Conservation (phyloP, 2,329 filamentous ascomycete species). For the Madurella mycetomatis region DNA sequence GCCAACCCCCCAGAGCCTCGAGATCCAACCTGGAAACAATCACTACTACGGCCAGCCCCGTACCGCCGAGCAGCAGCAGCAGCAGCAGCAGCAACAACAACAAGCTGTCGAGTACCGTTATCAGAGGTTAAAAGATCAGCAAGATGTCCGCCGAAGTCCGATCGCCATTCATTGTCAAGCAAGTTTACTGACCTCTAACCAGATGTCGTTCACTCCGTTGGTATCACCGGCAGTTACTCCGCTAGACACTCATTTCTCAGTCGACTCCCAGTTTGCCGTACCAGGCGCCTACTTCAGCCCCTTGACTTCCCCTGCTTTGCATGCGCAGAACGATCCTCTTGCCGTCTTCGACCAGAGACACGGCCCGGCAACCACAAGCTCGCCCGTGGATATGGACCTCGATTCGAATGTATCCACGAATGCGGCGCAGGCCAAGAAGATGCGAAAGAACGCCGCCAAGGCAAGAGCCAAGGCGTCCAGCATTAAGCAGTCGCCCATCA, state of each 20-base stretch:
- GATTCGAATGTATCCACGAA: slow-evolving; percentile 35
- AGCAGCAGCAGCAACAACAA: slow-evolving; percentile 58
- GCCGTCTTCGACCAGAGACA: slow-evolving; percentile 43
- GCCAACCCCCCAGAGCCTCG: slow-evolving; percentile 75
- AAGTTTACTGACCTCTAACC: slow-evolving; percentile 28
- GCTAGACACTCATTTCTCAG: slow-evolving; percentile 64
- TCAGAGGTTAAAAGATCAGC: slow-evolving; percentile 63
- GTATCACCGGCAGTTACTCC: slow-evolving; percentile 83
- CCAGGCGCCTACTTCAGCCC: slow-evolving; percentile 77
- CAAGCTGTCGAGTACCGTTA: slow-evolving; percentile 64
- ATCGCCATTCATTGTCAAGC: slow-evolving; percentile 5
- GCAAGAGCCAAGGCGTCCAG: slow-evolving; percentile 44
- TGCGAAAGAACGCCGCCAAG: slow-evolving; percentile 50
- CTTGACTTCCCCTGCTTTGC: slow-evolving; percentile 73
- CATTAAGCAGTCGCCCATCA: slow-evolving; percentile 67
- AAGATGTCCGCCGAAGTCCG: slow-evolving; percentile 49
- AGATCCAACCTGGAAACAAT: slow-evolving; percentile 60
- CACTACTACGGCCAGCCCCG: slow-evolving; percentile 59
- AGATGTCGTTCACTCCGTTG: slow-evolving; percentile 75
- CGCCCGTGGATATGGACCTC: slow-evolving; percentile 54
- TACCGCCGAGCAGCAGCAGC: slow-evolving; percentile 50
- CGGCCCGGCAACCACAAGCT: slow-evolving; percentile 46
- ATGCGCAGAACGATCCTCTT: slow-evolving; percentile 59
- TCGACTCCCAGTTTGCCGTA: slow-evolving; percentile 56
- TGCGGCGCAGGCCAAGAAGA: slow-evolving; percentile 41